phyloP scores from a whole-genome alignment of 495 filamentous ascomycete species.

The Aspergillus indologenus region DNA sequence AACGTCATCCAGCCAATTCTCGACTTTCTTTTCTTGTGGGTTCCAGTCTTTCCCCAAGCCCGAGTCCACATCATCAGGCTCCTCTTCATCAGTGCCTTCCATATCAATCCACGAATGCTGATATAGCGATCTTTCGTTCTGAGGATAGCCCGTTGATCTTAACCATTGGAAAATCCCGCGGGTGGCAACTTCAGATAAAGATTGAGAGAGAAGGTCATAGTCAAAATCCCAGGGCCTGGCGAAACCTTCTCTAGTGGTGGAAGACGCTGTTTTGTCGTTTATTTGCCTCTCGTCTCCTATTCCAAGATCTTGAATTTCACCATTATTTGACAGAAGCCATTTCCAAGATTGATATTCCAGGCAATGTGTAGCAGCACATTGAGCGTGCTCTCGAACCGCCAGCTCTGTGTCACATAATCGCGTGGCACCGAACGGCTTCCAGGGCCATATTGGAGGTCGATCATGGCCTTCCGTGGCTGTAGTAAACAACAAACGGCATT shows the following conservation, averaged over 20 bases:
- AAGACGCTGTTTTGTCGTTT: neutral
- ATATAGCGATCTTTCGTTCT: slow-evolving; percentile 24
- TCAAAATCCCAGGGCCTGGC: slow-evolving; percentile 2
- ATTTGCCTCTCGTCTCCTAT: neutral
- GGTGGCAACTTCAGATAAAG: slow-evolving; percentile 16
- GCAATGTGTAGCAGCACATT: slow-evolving; percentile 20
- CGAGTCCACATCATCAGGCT: slow-evolving; percentile 14
- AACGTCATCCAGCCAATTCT: slow-evolving; percentile 1
- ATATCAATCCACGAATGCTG: slow-evolving; percentile 31
- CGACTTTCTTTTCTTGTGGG: neutral
- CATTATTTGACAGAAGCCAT: slow-evolving; percentile 20
- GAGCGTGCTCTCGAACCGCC: slow-evolving; percentile 24
- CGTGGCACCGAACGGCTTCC: slow-evolving; percentile 28
- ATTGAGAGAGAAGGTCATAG: slow-evolving; percentile 16
- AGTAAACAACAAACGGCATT: slow-evolving; percentile 29
- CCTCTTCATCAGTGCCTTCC: slow-evolving; percentile 23
- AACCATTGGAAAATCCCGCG: slow-evolving; percentile 25
- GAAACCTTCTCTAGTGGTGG: neutral
- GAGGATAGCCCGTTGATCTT: slow-evolving; percentile 18
- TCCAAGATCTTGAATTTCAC: slow-evolving; percentile 14
- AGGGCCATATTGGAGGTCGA: slow-evolving; percentile 21
- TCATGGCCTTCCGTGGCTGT: slow-evolving; percentile 21
- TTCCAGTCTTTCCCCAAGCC: neutral
- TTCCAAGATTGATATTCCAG: slow-evolving; percentile 27
- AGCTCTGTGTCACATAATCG: slow-evolving; percentile 25